phyloP scores from a whole-genome alignment of 164 flowering plant species.

The Taxillus chinensis region DNA sequence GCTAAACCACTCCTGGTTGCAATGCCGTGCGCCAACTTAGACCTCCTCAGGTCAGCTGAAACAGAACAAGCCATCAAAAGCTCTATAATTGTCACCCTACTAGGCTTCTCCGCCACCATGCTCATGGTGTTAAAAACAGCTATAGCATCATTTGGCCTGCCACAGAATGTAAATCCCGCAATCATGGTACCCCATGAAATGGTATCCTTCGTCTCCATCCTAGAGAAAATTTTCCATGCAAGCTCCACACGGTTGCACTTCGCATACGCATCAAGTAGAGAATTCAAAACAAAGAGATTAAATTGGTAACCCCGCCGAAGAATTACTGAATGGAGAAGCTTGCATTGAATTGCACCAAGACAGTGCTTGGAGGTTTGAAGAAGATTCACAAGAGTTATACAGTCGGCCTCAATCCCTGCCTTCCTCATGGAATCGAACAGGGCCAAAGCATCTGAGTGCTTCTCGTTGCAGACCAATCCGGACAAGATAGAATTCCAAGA shows the following conservation, averaged over 20 bases:
- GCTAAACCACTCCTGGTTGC: conserved; percentile 50
- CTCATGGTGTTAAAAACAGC: conserved; percentile 48
- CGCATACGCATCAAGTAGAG: conserved; percentile 61
- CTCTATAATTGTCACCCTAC: conserved; percentile 42
- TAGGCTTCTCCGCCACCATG: conserved; percentile 24
- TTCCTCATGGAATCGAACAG: conserved; percentile 40
- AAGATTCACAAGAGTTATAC: conserved; percentile 55
- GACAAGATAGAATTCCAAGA: conserved; percentile 85
- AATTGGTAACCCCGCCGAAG: conserved; percentile 33
- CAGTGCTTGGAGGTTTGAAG: conserved; percentile 50
- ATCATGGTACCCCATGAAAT: conserved; percentile 83
- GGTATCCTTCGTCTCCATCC: conserved; percentile 30
- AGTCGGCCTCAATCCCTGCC: conserved; percentile 44
- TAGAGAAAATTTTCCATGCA: conserved; percentile 42
- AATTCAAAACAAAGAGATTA: conserved; percentile 36
- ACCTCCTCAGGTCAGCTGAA: conserved; percentile 39
- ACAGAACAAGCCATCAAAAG: conserved; percentile 64
- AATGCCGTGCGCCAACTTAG: conserved; percentile 64
- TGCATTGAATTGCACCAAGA: conserved; percentile 35
- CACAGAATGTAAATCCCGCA: conserved; percentile 51
- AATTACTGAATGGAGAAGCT: conserved; percentile 44
- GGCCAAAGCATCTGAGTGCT: conserved; percentile 33
- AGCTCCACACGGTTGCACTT: conserved; percentile 38
- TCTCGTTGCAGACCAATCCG: conserved; percentile 43
- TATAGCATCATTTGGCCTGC: conserved; percentile 62